Evolutionary conservation across 2,329 filamentous ascomycete species (phyloP).

Genomic region (Tolypocladium inflatum): DNA sequence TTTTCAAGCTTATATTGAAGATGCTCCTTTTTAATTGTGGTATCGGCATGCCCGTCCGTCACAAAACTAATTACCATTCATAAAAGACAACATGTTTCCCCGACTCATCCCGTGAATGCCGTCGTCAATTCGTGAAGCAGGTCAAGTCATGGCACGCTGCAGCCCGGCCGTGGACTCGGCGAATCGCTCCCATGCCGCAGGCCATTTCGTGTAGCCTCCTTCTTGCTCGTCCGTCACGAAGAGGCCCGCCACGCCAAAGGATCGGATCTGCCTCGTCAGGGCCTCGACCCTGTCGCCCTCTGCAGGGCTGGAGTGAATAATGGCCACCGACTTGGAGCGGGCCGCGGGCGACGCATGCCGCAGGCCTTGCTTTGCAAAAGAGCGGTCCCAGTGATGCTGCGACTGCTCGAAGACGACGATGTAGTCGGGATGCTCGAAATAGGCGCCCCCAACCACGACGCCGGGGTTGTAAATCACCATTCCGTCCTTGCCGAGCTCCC

Average conservation of each 20-base stretch:
- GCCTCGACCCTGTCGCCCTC: background rate
- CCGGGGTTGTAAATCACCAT: slow-evolving; percentile 34
- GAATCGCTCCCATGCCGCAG: slow-evolving; percentile 6
- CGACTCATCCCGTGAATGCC: background rate
- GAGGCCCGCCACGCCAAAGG: slow-evolving; percentile 7
- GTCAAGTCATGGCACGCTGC: background rate
- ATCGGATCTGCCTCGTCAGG: background rate
- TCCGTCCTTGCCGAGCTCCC: slow-evolving; percentile 3
- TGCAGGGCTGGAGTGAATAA: slow-evolving; percentile 5
- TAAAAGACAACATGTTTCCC: background rate
- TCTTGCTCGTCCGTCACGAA: slow-evolving; percentile 10
- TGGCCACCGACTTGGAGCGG: slow-evolving; percentile 7
- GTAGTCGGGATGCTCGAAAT: slow-evolving; percentile 29
- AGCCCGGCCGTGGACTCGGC: slow-evolving; percentile 2
- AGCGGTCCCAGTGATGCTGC: slow-evolving; percentile 7
- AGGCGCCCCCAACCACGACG: slow-evolving; percentile 27
- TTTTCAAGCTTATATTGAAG: too few species aligned
- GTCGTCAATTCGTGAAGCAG: too few species aligned
- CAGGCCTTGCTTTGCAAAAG: background rate
- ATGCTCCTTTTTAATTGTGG: too few species aligned
- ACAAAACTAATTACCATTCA: background rate
- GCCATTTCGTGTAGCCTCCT: slow-evolving; percentile 11
- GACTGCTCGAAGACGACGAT: slow-evolving; percentile 33
- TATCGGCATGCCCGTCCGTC: background rate
- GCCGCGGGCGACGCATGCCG: background rate